Base-by-base conservation (phyloP, 83 land plant genomes). In the Thuja plicata region DNA sequence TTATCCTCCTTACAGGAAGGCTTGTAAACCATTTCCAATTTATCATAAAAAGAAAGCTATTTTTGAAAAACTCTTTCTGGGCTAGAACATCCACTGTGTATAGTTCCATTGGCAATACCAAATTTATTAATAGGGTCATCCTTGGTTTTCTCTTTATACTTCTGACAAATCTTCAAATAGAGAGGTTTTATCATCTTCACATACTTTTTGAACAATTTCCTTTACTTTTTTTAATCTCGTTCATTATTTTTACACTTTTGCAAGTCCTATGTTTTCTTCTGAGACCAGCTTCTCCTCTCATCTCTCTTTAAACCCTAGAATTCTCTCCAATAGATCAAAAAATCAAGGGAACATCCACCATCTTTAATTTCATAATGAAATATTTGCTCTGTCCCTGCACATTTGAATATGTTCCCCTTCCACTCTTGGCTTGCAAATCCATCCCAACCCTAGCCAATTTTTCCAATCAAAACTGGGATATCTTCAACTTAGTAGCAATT, bases 141-240 rank as follows among this genome's bases (percentile, higher is more conserved):
- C 16, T n/a, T 46, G 46, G 32, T 82, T 82, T 82, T 92, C 87
- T 91, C 92, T 8, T 48, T 88, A 88, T 88, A 91, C 85, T 87
- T 77, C 88, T 88, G 87, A 9, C 90, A 92, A 37, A 89, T 92
- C 15, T 88, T 89, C 32, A 92, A 71, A 88, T 92, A 94, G 3
- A 93, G 90, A 35, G 96, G 94, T 89, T 93, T 93, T 38, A 94
- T 91, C 92, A 50, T 92, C 87, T 90, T 93, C 85, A 92, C 43
- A 77, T 94, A 94, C 89, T 89, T n/a, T 93, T 38, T 91, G 93
- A 81, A 94, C 71, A 21, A 89, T 89, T 10, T 91, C 94, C 66
- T 89, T 92, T 5, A 91, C 52, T 8, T 73, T 27, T 87, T 87
- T 88, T 87, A 91, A 17, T 90, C 93, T 10, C 90, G 87, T 1